These are phyloP conservation scores for Brasenia schreberi DNA, from an alignment of 164 flowering plant species.

Conservation along the genomic window DNA sequence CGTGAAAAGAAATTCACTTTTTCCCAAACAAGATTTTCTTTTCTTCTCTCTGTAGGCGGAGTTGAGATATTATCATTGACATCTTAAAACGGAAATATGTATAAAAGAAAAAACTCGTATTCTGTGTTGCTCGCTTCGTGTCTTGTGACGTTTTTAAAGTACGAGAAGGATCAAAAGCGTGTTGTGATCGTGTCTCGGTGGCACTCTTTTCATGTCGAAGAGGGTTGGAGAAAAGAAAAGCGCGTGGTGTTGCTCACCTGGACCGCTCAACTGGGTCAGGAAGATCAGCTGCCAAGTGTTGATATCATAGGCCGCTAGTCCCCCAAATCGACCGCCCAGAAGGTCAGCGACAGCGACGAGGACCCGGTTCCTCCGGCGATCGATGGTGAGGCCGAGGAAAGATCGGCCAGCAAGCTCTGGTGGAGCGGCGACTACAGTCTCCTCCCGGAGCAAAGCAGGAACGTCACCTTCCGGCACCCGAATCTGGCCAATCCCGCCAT, in stretches of 20 bases:
- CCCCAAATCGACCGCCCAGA: constrained; percentile 37
- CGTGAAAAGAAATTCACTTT: no score
- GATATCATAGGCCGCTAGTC: constrained; percentile 72
- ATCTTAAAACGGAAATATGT: no score
- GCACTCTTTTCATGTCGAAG: constrained; percentile 2
- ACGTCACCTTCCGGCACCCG: constrained; percentile 21
- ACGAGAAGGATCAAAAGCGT: no score
- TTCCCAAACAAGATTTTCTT: no score
- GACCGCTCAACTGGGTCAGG: constrained; percentile 51
- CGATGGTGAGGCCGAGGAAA: constrained; percentile 50
- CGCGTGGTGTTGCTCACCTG: no score
- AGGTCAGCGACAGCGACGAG: constrained; percentile 51
- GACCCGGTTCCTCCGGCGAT: constrained; percentile 51
- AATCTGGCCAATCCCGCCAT: constrained; percentile 57
- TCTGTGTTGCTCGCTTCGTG: no score
- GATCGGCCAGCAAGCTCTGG: constrained; percentile 34
- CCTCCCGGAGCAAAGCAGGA: constrained; percentile 22
- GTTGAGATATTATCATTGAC: no score
- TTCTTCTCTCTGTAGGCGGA: no score
- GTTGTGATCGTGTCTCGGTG: no score
- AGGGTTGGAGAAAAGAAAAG: no score
- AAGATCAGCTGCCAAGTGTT: constrained; percentile 56
- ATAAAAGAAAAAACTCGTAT: no score
- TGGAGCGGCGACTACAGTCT: neutral
- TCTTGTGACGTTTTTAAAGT: no score